Base-by-base conservation (phyloP, 1,284 basidiomycete genomes). In the Singerocomus inundabilis region DNA sequence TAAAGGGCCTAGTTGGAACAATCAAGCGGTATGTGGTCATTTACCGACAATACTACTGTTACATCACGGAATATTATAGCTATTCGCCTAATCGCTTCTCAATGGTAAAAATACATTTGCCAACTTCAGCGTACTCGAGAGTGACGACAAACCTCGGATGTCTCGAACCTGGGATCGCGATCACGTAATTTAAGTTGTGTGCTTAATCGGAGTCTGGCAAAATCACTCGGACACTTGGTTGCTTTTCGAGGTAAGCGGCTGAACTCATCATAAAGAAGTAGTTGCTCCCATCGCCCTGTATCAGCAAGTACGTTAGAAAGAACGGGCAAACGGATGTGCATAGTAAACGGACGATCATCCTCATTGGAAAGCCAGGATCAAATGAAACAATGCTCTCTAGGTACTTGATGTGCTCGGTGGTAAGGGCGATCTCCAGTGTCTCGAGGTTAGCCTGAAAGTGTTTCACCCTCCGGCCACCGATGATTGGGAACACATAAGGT, bases 401-500 rank as follows among this genome's bases (percentile, higher is more conserved):
- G 40, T 67, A 67, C 49, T 67, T 56, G 52, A 81, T 72, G 15
- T 80, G 78, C 36, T 73, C 72, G 4, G 56, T 43, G 7, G 67
- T 67, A 28, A 81, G 69, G 2, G 60, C 52, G 32, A 82, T 69
- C 12, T 70, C 63, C 16, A 82, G 70, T 0, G 76, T 76, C 42
- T 78, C 69, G 44, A 81, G 59, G 58, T 81, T 81, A 11, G 63
- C 69, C 16, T 68, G 29, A 0, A 82, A 38, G 21, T 82, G 77
- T 48, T 79, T 74, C 40, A 76, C 63, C 57, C 79, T 81, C 45
- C 79, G 70, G 0, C 77, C 75, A 1, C 80, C 79, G 16, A 79
- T 54, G 38, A 79, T 70, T 0, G 77, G 77, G 60, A 79, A 79
- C 5, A 79, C 76, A 54, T 73, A 74, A 0, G 76, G 70, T 0